Conservation (phyloP, 1,284 basidiomycete genomes). For the Ceratobasidium sp. region DNA sequence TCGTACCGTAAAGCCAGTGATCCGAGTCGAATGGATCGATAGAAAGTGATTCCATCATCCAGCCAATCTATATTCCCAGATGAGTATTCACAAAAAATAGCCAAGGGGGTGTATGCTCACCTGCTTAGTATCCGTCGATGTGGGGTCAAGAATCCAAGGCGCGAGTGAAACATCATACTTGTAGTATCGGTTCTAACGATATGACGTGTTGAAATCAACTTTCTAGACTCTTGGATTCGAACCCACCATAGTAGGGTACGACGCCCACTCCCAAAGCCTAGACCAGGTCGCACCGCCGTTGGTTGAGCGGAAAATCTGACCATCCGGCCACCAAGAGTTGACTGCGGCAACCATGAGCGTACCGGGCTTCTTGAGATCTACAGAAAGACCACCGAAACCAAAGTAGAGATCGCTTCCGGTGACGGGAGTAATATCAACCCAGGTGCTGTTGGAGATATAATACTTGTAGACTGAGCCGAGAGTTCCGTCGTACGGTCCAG, state of each 20-base stretch:
- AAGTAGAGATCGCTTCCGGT: conserved; percentile 57
- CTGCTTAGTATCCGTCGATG: conserved; percentile 48
- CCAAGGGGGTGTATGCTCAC: neutral
- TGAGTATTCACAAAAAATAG: neutral
- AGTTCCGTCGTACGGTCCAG: conserved; percentile 59
- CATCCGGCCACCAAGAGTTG: conserved; percentile 68
- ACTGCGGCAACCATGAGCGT: conserved; percentile 72
- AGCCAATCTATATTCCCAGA: conserved; percentile 47
- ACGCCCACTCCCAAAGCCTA: conserved; percentile 62
- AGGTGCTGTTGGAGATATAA: conserved; percentile 52
- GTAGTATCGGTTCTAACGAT: conserved; percentile 57
- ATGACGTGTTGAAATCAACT: neutral
- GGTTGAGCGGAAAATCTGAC: conserved; percentile 68
- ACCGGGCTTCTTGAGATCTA: conserved; percentile 66
- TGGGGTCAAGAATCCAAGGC: conserved; percentile 58
- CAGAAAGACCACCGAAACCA: conserved; percentile 64
- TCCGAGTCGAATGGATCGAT: conserved; percentile 71
- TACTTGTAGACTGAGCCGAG: conserved; percentile 59
- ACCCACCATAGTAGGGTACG: conserved; percentile 32
- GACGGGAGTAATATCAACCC: conserved; percentile 64
- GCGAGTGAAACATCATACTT: conserved; percentile 61
- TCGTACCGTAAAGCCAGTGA: conserved; percentile 66
- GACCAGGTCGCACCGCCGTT: conserved; percentile 64
- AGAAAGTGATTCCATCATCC: conserved; percentile 56
- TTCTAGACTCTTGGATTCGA: neutral